phyloP scores from a whole-genome alignment of 306 rosid species.

The Cicer chorassanicum region DNA sequence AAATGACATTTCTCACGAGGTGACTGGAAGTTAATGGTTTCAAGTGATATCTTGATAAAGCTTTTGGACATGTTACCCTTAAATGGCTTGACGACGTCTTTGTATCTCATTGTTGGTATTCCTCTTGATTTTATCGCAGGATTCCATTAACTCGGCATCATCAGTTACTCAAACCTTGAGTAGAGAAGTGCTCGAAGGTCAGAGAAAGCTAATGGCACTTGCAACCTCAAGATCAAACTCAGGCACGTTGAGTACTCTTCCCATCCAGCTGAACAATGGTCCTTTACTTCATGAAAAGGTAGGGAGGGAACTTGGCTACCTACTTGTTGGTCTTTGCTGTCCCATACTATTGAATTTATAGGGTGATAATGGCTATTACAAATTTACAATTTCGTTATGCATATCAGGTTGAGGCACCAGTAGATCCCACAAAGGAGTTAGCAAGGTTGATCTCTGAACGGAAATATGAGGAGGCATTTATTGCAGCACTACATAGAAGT shows the following conservation, averaged over 20 bases:
- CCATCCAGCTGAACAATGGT: conserved; percentile 76
- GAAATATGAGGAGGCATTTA: conserved; percentile 94
- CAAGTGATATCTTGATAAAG: conserved; percentile 12
- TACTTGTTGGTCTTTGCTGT: conserved; percentile 8
- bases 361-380: conserved; percentile 24
- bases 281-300: conserved; percentile 92
- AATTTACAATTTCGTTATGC: conserved; percentile 31
- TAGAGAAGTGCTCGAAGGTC: conserved; percentile 91
- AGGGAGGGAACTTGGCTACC: conserved; percentile 29
- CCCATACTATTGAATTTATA: conserved; percentile 6
- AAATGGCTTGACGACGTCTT: conserved; percentile 20
- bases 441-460: conserved; percentile 77
- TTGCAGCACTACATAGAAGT: conserved; percentile 82
- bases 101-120: conserved; percentile 26
- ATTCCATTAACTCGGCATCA: conserved; percentile 81
- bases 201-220: conserved; percentile 78
- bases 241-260: conserved; percentile 69
- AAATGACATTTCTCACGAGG: conserved; percentile 1
- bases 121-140: conserved; percentile 61
- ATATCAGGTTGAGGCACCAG: conserved; percentile 80
- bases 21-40: conserved; percentile 18
- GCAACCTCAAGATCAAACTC: conserved; percentile 75
- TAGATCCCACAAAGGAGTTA: conserved; percentile 91
- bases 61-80: conserved; percentile 2
- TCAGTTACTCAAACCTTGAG: conserved; percentile 79